phyloP scores from a whole-genome alignment of 805 yeast genomes.

The Schizosaccharomyces octosporus region DNA sequence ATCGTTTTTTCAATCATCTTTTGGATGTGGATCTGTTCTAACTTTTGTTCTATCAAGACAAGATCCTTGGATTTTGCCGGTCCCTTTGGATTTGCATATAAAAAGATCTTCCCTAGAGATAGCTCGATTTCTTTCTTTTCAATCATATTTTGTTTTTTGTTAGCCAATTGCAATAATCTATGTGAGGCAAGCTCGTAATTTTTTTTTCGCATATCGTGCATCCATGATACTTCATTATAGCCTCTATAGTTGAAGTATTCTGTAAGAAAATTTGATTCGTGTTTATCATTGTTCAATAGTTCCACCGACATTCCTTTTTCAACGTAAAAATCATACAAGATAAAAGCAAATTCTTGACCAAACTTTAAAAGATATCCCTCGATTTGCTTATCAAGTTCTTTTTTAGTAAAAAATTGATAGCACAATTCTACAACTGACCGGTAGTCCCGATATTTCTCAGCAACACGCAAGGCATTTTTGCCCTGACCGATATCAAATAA shows the following conservation, averaged over 20 bases:
- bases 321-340: conserved; percentile 35
- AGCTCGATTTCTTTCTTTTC: conserved; percentile 30
- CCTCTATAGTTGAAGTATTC: conserved; percentile 25
- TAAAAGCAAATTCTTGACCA: conserved; percentile 44
- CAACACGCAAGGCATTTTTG: conserved; percentile 31
- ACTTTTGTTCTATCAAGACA: background rate
- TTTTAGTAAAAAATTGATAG: background rate
- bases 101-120: conserved; percentile 42
- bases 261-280: conserved; percentile 24
- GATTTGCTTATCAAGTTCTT: conserved; percentile 6
- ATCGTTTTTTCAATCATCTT: background rate
- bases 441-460: conserved; percentile 44
- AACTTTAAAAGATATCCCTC: conserved; percentile 30
- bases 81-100: background rate
- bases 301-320: conserved; percentile 26
- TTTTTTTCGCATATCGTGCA: conserved; percentile 30
- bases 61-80: background rate
- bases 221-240: conserved; percentile 36
- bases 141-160: conserved; percentile 20
- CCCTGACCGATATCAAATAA: conserved; percentile 27
- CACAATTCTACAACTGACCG: conserved; percentile 32
- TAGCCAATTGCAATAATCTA: conserved; percentile 21
- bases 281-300: conserved; percentile 32
- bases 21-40: background rate
- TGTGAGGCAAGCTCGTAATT: conserved; percentile 27